Percentiles rank a stretch among this genome's conserved stretches.
These are phyloP conservation scores for Saksenaea oblongispora DNA, from an alignment of 371 early-diverging fungal genomes.

Conservation along the genomic window DNA sequence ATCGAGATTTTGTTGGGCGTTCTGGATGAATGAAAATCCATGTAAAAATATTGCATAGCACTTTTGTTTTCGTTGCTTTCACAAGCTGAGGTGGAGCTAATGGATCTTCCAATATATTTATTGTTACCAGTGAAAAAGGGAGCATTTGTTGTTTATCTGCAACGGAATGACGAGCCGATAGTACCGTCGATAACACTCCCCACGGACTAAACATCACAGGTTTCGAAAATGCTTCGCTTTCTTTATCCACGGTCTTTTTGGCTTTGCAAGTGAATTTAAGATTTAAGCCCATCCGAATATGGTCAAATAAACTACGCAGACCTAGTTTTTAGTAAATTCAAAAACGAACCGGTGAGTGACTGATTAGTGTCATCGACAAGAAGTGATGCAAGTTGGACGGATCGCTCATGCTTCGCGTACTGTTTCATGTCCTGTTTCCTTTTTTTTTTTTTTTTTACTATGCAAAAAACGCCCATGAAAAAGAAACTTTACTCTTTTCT, in stretches of 20 bases:
- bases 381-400: neutral
- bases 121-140: constrained; percentile 3
- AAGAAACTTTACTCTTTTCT: neutral
- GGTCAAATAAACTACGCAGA: neutral
- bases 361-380: neutral
- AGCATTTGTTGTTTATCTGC: constrained; percentile 2
- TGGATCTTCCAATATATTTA: neutral
- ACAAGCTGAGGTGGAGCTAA: neutral
- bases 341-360: neutral
- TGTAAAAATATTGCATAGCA: neutral
- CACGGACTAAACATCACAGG: constrained; percentile 5
- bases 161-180: constrained; percentile 4
- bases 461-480: constrained; percentile 4
- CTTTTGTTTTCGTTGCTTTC: neutral
- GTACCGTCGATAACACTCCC: constrained; percentile 1
- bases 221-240: constrained; percentile 2
- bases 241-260: neutral
- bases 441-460: neutral
- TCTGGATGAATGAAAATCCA: neutral
- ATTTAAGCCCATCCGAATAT: constrained; percentile 4
- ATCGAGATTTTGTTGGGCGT: neutral
- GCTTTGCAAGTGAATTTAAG: neutral
- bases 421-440: constrained; percentile 4
- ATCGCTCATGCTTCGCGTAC: constrained; percentile 5
- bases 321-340: neutral